Evolutionary conservation across 179 eudicot species (phyloP).

Genomic region (Beta lomatogona): DNA sequence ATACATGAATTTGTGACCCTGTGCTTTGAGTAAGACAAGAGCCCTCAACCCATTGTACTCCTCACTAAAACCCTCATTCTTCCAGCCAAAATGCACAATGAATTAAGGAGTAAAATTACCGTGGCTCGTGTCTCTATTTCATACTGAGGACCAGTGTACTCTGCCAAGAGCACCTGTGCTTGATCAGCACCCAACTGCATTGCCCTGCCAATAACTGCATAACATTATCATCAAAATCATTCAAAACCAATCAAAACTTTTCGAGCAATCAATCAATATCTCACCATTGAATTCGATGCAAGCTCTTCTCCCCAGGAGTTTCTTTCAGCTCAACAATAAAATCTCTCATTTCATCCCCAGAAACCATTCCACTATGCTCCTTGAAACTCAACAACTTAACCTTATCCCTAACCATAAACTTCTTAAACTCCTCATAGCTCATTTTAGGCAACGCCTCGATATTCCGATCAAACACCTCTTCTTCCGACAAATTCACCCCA

Average conservation of each 20-base stretch:
- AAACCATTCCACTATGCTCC: conserved; percentile 45
- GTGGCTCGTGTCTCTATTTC: conserved; percentile 68
- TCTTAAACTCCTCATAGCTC: conserved; percentile 61
- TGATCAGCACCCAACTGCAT: conserved; percentile 58
- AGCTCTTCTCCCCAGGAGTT: conserved; percentile 70
- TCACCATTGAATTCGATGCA: conserved; percentile 82
- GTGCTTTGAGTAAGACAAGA: neutral
- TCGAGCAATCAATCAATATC: conserved; percentile 18
- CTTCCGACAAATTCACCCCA: conserved; percentile 62
- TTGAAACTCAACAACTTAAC: conserved; percentile 59
- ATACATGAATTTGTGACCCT: neutral
- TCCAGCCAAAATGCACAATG: neutral
- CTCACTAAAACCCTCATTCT: neutral
- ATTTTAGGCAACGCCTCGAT: conserved; percentile 63
- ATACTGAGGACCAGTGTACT: conserved; percentile 63
- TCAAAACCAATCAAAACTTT: neutral
- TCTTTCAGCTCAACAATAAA: conserved; percentile 82
- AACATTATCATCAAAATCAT: conserved; percentile 1
- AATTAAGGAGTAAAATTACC: conserved; percentile 42
- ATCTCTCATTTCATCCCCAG: conserved; percentile 42
- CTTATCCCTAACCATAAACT: conserved; percentile 55
- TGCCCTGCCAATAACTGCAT: conserved; percentile 56
- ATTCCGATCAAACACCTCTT: conserved; percentile 57
- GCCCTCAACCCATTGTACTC: too few species aligned
- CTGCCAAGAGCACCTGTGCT: conserved; percentile 54